Base-by-base conservation (phyloP, 768 basidiomycete genomes). In the Kwoniella botswanensis region DNA sequence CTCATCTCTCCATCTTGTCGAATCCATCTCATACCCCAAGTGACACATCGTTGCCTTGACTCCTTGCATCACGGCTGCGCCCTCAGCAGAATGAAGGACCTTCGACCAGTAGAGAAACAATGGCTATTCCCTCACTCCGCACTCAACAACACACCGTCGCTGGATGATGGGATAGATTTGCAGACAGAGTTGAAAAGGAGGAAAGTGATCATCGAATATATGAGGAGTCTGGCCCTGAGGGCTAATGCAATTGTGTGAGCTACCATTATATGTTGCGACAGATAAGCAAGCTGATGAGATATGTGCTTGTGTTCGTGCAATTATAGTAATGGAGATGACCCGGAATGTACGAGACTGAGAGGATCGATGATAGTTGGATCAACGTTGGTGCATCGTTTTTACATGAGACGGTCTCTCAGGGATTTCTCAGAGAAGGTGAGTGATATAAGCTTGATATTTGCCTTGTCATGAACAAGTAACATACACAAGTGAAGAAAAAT, bases 351-450 rank as follows among this genome's bases (percentile, higher is more conserved):
- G 24, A 24, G 18, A 17, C 29, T 69, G 4, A 60, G 65, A 65
- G 71, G 76, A 21, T 72, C 77, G 1, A 50, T 82, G 29, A 71
- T 73, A 6, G 66, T 74, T 0, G 83, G 79, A 11, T 69, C 79
- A 6, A 80, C 75, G 0, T 52, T 82, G 2, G 22, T 82, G 11
- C 79, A 84, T 70, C 77, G 83, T 6, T 84, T 82, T 70, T 84
- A 81, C 71, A 84, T 84, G 83, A 71, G 83, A 2, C 63, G 75
- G 42, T 75, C 76, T 3, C 52, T 82, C 26, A 67, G 70, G 26
- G 72, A 80, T 26, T 80, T 74, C 52, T 52, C 73, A 52, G 61
- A 69, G 24, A 52, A 63, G 22, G 80, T 76, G 63, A 60, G 74
- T 65, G 10, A 3, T 2, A 21, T 17, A 13, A n/a, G 58, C 17